A percentile compares a stretch with the other conserved stretches of the same genome.
Evolutionary conservation across 2,329 filamentous ascomycete genomes (phyloP).

Genomic region (Aspergillus sp.): DNA sequence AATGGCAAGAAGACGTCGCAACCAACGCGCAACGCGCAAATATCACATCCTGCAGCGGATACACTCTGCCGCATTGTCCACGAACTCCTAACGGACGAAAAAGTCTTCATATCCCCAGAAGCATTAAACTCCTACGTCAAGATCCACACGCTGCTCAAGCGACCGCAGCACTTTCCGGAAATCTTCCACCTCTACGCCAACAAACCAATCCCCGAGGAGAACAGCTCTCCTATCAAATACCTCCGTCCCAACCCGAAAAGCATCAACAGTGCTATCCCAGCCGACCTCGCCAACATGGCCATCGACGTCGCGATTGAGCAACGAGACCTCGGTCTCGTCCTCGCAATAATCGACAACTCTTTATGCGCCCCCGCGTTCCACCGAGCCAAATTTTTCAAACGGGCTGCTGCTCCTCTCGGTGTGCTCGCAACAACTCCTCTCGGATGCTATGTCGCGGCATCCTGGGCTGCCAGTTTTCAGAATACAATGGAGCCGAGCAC

Average conservation of each 20-base stretch:
- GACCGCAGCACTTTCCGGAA: conserved; percentile 73
- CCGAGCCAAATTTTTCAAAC: conserved; percentile 45
- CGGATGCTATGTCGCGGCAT: conserved; percentile 65
- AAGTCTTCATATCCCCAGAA: conserved; percentile 75
- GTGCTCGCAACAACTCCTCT: conserved; percentile 39
- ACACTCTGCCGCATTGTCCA: conserved; percentile 61
- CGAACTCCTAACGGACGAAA: conserved; percentile 68
- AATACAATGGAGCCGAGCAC: conserved; percentile 72
- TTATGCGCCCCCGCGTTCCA: conserved; percentile 46
- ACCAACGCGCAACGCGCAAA: conserved; percentile 29
- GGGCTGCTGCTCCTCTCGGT: conserved; percentile 39
- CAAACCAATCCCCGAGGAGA: conserved; percentile 70
- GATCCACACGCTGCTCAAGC: conserved; percentile 71
- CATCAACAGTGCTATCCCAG: conserved; percentile 69
- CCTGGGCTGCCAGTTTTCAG: conserved; percentile 66
- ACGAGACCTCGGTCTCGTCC: conserved; percentile 73
- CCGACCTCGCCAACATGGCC: conserved; percentile 69
- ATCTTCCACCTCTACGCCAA: conserved; percentile 79
- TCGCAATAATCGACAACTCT: conserved; percentile 71
- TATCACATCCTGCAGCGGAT: conserved; percentile 38
- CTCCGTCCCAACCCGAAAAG: conserved; percentile 65
- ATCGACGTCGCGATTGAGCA: conserved; percentile 76
- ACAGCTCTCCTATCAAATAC: conserved; percentile 60
- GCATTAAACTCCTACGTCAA: conserved; percentile 74
- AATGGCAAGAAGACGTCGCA: conserved; percentile 25